Conservation (phyloP, 495 filamentous ascomycete genomes). For the Podospora tetraspora region DNA sequence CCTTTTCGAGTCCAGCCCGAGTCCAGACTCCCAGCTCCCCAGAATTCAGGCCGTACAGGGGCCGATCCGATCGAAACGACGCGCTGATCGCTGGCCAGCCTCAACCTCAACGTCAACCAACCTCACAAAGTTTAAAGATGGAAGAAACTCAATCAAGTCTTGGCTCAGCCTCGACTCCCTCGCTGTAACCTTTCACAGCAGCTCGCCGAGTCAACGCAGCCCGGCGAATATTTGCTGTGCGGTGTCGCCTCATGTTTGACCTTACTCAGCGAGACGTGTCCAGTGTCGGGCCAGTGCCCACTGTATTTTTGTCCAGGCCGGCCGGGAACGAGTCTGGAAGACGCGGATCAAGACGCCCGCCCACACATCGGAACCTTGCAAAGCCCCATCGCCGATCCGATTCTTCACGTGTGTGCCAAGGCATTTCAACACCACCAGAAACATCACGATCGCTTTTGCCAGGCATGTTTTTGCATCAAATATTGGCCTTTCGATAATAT, state of each 20-base stretch:
- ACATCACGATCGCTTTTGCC: neutral
- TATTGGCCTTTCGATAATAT: neutral
- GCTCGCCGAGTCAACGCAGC: neutral
- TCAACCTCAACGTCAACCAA: neutral
- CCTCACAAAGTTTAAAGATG: neutral
- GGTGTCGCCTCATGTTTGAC: neutral
- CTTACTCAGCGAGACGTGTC: neutral
- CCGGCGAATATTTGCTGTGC: neutral
- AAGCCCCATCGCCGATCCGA: neutral
- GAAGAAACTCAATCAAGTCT: neutral
- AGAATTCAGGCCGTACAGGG: neutral
- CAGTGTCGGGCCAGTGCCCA: neutral
- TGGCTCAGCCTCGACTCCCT: neutral
- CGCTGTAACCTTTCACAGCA: neutral
- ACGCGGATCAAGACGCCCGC: neutral
- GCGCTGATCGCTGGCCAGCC: neutral
- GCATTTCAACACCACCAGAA: neutral
- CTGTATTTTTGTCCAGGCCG: neutral
- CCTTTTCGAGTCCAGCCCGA: no score
- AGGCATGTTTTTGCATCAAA: neutral
- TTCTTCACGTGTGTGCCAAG: neutral
- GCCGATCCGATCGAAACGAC: neutral
- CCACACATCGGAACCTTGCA: neutral
- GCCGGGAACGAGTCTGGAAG: neutral
- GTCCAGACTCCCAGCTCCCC: neutral